Evolutionary conservation across 2,329 filamentous ascomycete species (phyloP).

Genomic region (Claviceps sp.): DNA sequence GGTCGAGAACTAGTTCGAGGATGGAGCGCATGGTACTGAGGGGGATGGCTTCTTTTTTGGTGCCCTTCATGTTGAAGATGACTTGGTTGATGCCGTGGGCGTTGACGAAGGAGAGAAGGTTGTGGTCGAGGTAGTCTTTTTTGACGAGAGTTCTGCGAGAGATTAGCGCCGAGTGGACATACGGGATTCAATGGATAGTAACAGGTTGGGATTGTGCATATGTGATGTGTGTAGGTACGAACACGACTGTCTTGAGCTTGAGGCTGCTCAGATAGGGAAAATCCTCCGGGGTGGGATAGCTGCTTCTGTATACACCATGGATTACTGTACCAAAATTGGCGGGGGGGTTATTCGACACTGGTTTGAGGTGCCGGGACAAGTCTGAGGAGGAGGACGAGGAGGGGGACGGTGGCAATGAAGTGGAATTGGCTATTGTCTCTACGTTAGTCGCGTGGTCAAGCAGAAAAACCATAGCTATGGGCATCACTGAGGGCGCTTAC

Average conservation of each 20-base stretch:
- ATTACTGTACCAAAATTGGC: constrained; percentile 66
- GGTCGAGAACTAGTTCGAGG: constrained; percentile 57
- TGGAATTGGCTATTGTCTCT: background rate
- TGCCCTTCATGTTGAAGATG: constrained; percentile 70
- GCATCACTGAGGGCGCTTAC: background rate
- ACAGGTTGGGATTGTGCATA: too few species aligned
- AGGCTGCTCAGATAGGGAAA: constrained; percentile 56
- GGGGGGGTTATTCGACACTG: constrained; percentile 28
- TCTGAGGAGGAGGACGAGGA: constrained; percentile 2
- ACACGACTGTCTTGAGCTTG: constrained; percentile 69
- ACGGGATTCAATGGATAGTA: too few species aligned
- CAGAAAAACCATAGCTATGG: background rate
- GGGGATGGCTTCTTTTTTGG: constrained; percentile 67
- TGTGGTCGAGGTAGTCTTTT: constrained; percentile 41
- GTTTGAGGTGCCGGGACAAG: constrained; percentile 9
- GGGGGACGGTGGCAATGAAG: background rate
- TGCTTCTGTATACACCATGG: constrained; percentile 66
- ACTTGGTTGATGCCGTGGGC: constrained; percentile 57
- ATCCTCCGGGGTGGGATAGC: constrained; percentile 61
- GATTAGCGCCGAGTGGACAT: constrained; percentile 7
- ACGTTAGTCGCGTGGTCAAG: background rate
- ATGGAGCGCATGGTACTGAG: constrained; percentile 55
- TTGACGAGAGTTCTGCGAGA: constrained; percentile 44
- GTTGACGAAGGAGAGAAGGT: constrained; percentile 48
- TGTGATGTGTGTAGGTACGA: constrained; percentile 19